These are phyloP conservation scores for Ambrosia trifida DNA, from an alignment of 129 eudicot species.

Conservation along the genomic window DNA sequence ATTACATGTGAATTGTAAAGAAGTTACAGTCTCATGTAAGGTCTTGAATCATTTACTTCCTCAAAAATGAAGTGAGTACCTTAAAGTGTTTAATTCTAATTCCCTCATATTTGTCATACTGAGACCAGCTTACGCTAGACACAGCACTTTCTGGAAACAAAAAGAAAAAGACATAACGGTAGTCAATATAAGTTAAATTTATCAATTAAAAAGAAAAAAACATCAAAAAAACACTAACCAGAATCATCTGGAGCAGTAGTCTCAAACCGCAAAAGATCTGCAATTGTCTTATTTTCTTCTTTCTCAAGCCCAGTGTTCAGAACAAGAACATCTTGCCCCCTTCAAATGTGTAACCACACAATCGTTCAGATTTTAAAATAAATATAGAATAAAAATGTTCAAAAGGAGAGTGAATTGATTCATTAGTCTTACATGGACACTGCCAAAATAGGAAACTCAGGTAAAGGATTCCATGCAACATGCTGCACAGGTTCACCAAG, in stretches of 20 bases:
- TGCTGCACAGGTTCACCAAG: slow-evolving; percentile 65
- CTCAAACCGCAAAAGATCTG: slow-evolving; percentile 69
- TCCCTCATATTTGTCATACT: slow-evolving; percentile 66
- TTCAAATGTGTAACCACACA: slow-evolving; percentile 23
- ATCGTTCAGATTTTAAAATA: not conserved
- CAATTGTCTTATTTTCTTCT: slow-evolving; percentile 55
- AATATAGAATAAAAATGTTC: not conserved
- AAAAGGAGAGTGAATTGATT: not conserved
- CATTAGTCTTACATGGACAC: slow-evolving; percentile 63
- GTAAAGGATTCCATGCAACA: slow-evolving; percentile 94
- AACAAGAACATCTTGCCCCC: slow-evolving; percentile 82
- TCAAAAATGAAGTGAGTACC: slow-evolving; percentile 40
- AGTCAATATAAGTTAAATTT: not conserved
- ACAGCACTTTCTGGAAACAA: slow-evolving; percentile 41
- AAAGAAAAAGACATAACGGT: not conserved
- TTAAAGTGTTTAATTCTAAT: slow-evolving; percentile 78
- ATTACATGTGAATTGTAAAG: not conserved
- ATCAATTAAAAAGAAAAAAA: not conserved
- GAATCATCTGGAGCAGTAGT: slow-evolving; percentile 57
- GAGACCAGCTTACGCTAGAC: slow-evolving; percentile 64
- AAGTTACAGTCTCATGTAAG: not conserved
- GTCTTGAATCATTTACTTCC: not conserved
- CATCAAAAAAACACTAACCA: slow-evolving; percentile 45
- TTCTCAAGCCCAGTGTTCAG: slow-evolving; percentile 69
- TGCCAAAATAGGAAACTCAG: slow-evolving; percentile 77